Conservation (phyloP, 1,284 basidiomycete genomes). For the Vanrija sp. region DNA sequence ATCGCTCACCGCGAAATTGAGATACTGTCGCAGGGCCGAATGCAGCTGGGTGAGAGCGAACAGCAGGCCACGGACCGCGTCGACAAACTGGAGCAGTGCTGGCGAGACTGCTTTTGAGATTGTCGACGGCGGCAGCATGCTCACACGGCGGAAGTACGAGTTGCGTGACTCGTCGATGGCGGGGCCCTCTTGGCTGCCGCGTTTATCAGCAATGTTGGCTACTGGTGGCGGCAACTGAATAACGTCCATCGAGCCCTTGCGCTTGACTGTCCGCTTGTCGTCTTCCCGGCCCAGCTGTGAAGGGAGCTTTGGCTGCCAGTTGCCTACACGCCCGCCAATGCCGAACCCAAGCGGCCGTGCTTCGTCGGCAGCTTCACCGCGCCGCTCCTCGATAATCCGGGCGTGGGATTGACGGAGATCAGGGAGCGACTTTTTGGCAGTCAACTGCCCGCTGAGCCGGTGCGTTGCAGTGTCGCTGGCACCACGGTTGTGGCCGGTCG, state of each 20-base stretch:
- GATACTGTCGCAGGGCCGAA: conserved; percentile 83
- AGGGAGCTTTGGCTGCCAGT: conserved; percentile 2
- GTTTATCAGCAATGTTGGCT: not conserved
- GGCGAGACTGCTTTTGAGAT: conserved; percentile 69
- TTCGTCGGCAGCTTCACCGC: conserved; percentile 27
- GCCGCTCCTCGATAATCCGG: conserved; percentile 51
- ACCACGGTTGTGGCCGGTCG: conserved; percentile 35
- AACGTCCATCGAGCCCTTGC: conserved; percentile 26
- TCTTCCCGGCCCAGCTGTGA: conserved; percentile 4
- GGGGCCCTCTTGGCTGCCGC: conserved; percentile 25
- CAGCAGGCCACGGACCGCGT: conserved; percentile 84
- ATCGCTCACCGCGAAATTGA: conserved; percentile 78
- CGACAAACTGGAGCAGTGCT: conserved; percentile 69
- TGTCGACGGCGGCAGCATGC: conserved; percentile 64
- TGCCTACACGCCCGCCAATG: conserved; percentile 11
- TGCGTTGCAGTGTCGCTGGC: conserved; percentile 44
- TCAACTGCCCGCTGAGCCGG: conserved; percentile 49
- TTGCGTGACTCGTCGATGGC: conserved; percentile 72
- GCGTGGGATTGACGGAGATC: conserved; percentile 65
- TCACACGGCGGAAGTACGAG: conserved; percentile 86
- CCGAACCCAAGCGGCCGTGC: conserved; percentile 30
- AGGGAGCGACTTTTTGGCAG: conserved; percentile 78
- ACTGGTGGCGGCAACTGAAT: conserved; percentile 1
- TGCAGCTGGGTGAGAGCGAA: conserved; percentile 92
- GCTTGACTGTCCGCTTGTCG: conserved; percentile 13